phyloP scores from a whole-genome alignment of 2,329 filamentous ascomycete species.

The Sporothrix brasiliensis region DNA sequence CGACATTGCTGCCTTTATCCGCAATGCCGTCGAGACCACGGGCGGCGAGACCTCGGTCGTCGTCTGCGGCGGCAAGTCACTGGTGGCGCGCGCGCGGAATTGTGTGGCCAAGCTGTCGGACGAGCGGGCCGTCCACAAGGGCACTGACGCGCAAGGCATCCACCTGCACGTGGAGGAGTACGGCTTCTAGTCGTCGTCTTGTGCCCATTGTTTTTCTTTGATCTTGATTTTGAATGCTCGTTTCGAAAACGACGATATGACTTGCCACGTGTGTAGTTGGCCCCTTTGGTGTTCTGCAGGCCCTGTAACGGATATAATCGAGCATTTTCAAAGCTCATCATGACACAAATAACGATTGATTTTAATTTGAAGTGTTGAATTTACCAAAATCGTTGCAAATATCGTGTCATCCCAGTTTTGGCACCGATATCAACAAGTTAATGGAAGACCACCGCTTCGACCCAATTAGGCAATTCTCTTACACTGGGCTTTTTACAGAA shows the following conservation, averaged over 20 bases:
- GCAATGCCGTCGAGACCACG: constrained; percentile 58
- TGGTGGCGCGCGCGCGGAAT: constrained; percentile 59
- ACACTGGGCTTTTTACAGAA: constrained; percentile 8
- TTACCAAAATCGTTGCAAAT: not conserved
- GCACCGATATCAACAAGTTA: not conserved
- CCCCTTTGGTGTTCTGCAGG: not conserved
- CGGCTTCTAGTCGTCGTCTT: constrained; percentile 37
- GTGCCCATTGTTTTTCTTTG: not conserved
- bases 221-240: not conserved
- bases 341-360: not conserved
- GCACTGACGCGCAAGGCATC: constrained; percentile 65
- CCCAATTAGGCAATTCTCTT: constrained; percentile 29
- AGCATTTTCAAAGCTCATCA: not conserved
- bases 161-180: constrained; percentile 64
- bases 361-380: not conserved
- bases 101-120: constrained; percentile 60
- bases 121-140: constrained; percentile 65
- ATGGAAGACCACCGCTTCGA: not conserved
- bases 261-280: constrained; percentile 4
- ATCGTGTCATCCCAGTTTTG: not conserved
- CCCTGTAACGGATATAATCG: not conserved
- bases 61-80: constrained; percentile 60
- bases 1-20: constrained; percentile 56
- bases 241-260: constrained; percentile 22
- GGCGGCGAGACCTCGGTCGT: constrained; percentile 64